Evolutionary conservation across 2,329 filamentous ascomycete genomes (phyloP), one percentile per base, ranked within the genome.

Genomic region (Xylariaceae sp.): DNA sequence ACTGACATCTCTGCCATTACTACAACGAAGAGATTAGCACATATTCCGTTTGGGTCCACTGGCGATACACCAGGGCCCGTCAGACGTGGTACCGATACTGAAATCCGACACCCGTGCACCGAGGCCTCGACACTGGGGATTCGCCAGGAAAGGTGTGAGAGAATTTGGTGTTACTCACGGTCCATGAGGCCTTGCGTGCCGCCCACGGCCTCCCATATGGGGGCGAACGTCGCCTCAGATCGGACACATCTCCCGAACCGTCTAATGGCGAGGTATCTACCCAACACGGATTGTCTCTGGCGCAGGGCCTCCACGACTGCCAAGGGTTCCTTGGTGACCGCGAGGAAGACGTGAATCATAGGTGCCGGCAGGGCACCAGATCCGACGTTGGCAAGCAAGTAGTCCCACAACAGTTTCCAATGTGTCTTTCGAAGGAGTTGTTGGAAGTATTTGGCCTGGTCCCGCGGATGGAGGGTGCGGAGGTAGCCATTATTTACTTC

Each of bases 321-420:
- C n/a, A 17, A 8, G 7, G 43, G 34, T 12, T 48, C 29, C 12
- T 43, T 46, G 39, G 43, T 52, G 18, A 47, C 40, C 16, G 35
- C 24, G 15, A 54, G 44, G 38, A 49, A 54, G 24, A 49, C 36
- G 12, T 51, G 40, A 29, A 45, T 34, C 19, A 50, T 37, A 9
- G 30, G 45, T 2, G 51, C 34, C 12, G 48, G 35, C 8, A 51
- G 12, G 15, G 48, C 18, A 3, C 43, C 48, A 9, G 42, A 39
- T 9, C 31, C 35, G 24, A 52, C 41, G n/a, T n/a, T 28, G 1
- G 9, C 17, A 4, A 41, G 16, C 19, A 49, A 39, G 19, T 48
- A 37, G 12, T 44, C 26, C 9, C 34, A 42, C 4, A 49, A 32
- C 4, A 9, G 2, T 16, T 26, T 22, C 40, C 43, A 47, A 19